phyloP scores from a whole-genome alignment of 805 yeast genomes.

The Ogataea methanolica region DNA sequence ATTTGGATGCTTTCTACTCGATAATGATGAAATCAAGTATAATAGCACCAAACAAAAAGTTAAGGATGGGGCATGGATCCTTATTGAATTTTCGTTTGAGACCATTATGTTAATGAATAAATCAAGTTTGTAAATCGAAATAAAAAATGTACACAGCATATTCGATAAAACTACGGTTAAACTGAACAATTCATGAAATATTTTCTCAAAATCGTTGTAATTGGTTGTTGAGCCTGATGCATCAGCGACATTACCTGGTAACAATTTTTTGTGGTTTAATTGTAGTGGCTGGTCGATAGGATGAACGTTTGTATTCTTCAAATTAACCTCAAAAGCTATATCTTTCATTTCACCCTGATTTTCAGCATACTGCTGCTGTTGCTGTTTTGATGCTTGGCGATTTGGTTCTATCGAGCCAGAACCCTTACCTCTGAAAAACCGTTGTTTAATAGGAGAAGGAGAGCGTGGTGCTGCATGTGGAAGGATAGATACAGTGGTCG shows the following conservation, averaged over 20 bases:
- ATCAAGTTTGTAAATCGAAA: constrained; percentile 25
- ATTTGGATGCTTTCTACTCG: not conserved
- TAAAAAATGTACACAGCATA: constrained; percentile 4
- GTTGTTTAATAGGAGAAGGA: not conserved
- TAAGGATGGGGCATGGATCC: constrained; percentile 26
- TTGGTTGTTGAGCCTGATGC: not conserved
- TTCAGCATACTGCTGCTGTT: not conserved
- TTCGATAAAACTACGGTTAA: constrained; percentile 6
- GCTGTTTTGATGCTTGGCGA: too few relatives aligned
- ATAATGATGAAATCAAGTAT: constrained; percentile 7
- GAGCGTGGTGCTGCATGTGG: not conserved
- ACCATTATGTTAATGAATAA: constrained; percentile 22
- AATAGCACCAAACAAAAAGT: constrained; percentile 7
- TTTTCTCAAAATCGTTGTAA: not conserved
- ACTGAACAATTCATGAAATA: constrained; percentile 13
- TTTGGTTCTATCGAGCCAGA: constrained; percentile 4
- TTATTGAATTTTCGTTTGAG: constrained; percentile 16
- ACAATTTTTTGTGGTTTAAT: constrained; percentile 1
- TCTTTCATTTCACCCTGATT: constrained; percentile 19
- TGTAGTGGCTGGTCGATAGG: constrained; percentile 30
- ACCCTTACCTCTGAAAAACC: constrained; percentile 8
- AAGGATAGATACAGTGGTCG: not conserved
- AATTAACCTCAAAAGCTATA: constrained; percentile 27
- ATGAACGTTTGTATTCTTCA: constrained; percentile 20
- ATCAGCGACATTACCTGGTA: not conserved